Conservation (phyloP, 2,329 filamentous ascomycete genomes). For the Elsinoe batatas region DNA sequence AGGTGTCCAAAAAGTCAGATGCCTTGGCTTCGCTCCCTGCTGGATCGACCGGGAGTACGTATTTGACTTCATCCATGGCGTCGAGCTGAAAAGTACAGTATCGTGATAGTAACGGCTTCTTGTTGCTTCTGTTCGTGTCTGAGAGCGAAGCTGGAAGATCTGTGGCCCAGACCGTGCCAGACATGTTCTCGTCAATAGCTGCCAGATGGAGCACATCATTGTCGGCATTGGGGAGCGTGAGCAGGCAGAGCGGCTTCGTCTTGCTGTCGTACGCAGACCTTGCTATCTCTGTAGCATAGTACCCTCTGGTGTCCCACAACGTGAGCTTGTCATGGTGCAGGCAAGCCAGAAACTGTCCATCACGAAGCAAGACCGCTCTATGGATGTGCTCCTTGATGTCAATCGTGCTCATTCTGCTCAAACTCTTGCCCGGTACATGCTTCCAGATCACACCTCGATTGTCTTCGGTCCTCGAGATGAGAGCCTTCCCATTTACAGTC, state of each 20-base stretch:
- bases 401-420: constrained; percentile 60
- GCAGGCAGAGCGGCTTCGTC: constrained; percentile 69
- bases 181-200: constrained; percentile 69
- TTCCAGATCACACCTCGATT: constrained; percentile 80
- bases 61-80: constrained; percentile 44
- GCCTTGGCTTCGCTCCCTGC: constrained; percentile 62
- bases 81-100: constrained; percentile 63
- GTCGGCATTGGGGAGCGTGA: constrained; percentile 61
- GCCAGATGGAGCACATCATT: constrained; percentile 53
- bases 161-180: constrained; percentile 74
- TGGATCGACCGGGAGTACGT: constrained; percentile 65
- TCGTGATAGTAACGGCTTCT: constrained; percentile 42
- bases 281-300: constrained; percentile 50
- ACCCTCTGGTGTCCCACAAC: constrained; percentile 66
- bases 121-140: too few species aligned
- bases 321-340: constrained; percentile 61
- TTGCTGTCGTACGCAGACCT: constrained; percentile 48
- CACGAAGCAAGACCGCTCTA: constrained; percentile 65
- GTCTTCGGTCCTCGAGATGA: constrained; percentile 69
- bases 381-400: constrained; percentile 62
- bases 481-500: constrained; percentile 67
- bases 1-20: constrained; percentile 74
- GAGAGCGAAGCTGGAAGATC: constrained; percentile 12
- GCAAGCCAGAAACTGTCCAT: constrained; percentile 73
- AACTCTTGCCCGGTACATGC: constrained; percentile 45